Evolutionary conservation across 176 grass and related monocot genomes (phyloP).

Genomic region (Oryza officinalis): DNA sequence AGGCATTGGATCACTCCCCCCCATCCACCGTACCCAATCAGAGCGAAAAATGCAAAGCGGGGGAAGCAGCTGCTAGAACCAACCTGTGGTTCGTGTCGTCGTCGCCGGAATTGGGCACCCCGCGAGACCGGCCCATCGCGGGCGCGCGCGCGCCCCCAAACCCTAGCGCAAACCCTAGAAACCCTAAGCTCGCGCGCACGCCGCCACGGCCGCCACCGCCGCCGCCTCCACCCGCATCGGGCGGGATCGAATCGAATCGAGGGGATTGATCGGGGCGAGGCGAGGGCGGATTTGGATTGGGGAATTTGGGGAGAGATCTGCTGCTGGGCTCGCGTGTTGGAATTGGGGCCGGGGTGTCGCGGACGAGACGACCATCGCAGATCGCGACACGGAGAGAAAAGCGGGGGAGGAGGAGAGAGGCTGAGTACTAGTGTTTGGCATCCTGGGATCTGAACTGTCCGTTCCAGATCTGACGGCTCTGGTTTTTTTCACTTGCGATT

Average conservation of each 20-base stretch:
- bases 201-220: not conserved
- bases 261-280: not conserved
- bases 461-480: conserved; percentile 4
- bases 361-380: conserved; percentile 35
- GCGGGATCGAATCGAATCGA: not conserved
- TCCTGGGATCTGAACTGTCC: not conserved
- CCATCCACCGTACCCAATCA: not conserved
- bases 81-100: conserved; percentile 91
- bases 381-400: not conserved
- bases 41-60: not conserved
- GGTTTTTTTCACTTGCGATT: not conserved
- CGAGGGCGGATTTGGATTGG: not conserved
- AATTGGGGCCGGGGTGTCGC: conserved; percentile 32
- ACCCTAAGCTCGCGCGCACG: conserved; percentile 21
- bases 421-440: not conserved
- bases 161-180: conserved; percentile 48
- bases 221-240: conserved; percentile 3
- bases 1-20: not conserved
- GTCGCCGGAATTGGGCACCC: conserved; percentile 73
- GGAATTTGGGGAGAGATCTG: conserved; percentile 21
- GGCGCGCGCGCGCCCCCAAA: conserved; percentile 37
- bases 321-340: conserved; percentile 3
- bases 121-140: conserved; percentile 86
- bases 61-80: conserved; percentile 29
- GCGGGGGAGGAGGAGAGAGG: not conserved